These are phyloP conservation scores for Trypanosoma conorhini DNA, from an alignment of 208 protist genomes.

Conservation along the genomic window DNA sequence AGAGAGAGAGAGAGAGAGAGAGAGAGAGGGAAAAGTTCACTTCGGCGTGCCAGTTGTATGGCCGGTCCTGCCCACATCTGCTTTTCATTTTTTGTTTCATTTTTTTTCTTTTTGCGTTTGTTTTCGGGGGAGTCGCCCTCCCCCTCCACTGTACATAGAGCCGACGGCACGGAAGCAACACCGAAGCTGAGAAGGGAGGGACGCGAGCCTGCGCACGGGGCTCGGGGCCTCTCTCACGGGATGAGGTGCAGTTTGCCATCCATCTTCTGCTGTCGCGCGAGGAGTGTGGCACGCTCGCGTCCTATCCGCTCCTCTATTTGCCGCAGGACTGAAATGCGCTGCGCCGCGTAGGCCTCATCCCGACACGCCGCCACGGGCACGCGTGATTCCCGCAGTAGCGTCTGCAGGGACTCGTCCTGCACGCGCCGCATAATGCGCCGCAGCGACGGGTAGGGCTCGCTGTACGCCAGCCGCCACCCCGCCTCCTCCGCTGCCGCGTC, in stretches of 20 bases:
- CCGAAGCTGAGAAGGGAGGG: neutral
- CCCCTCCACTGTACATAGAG: neutral
- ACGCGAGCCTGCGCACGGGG: neutral
- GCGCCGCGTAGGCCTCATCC: constrained; percentile 28
- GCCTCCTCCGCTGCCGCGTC: constrained; percentile 17
- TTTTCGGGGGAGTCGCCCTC: neutral
- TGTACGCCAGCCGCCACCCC: constrained; percentile 21
- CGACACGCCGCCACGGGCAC: neutral
- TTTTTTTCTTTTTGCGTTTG: neutral
- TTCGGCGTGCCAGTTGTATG: neutral
- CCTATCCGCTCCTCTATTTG: constrained; percentile 31
- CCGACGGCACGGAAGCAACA: neutral
- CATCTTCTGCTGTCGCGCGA: constrained; percentile 27
- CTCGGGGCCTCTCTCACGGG: constrained; percentile 12
- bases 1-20: no score
- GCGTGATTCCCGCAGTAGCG: constrained; percentile 16
- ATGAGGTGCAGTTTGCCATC: constrained; percentile 25
- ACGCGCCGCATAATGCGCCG: constrained; percentile 30
- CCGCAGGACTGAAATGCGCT: constrained; percentile 35
- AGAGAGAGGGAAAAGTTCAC: neutral
- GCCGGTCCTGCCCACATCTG: neutral
- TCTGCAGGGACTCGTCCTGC: constrained; percentile 24
- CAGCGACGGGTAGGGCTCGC: constrained; percentile 18
- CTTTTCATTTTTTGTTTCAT: no score
- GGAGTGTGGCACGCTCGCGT: constrained; percentile 21